Percentiles rank a stretch among this genome's conserved stretches.
Conservation (phyloP, 345 rosid species). For the Melaleuca quinquenervia region DNA sequence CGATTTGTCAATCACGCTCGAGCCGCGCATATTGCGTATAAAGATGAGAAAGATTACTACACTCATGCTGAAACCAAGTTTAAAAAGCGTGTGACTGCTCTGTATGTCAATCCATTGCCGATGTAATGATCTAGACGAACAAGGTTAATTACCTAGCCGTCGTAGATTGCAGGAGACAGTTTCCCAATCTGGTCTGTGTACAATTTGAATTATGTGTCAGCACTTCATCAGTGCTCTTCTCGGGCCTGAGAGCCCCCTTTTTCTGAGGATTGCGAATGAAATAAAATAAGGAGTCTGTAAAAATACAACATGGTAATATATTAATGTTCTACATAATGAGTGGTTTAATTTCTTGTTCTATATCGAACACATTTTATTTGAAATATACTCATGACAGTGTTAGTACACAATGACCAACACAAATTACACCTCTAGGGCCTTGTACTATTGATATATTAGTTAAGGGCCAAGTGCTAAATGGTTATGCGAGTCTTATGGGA, state of each 20-base stretch:
- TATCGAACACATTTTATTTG: too few species aligned
- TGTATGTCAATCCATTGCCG: not conserved
- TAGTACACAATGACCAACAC: too few species aligned
- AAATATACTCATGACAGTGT: too few species aligned
- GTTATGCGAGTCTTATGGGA: too few species aligned
- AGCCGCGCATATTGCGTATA: not conserved
- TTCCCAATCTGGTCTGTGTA: too few species aligned
- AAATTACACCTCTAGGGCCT: too few species aligned
- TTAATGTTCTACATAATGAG: not conserved
- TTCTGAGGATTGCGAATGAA: not conserved
- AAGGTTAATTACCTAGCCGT: not conserved
- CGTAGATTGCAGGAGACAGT: not conserved
- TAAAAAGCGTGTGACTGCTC: not conserved
- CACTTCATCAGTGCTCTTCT: too few species aligned
- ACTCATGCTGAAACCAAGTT: slow-evolving; percentile 2
- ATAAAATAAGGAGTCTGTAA: not conserved
- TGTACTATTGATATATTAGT: too few species aligned
- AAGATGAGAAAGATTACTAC: not conserved
- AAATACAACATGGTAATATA: too few species aligned
- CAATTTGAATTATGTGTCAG: too few species aligned
- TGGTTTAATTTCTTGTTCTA: too few species aligned
- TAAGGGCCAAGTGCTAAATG: too few species aligned
- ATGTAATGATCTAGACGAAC: not conserved
- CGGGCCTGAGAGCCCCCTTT: not conserved
- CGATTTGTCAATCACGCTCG: not conserved